These are phyloP conservation scores for Coniochaeta sp. DNA, from an alignment of 2,329 filamentous ascomycete genomes.

Conservation along the genomic window DNA sequence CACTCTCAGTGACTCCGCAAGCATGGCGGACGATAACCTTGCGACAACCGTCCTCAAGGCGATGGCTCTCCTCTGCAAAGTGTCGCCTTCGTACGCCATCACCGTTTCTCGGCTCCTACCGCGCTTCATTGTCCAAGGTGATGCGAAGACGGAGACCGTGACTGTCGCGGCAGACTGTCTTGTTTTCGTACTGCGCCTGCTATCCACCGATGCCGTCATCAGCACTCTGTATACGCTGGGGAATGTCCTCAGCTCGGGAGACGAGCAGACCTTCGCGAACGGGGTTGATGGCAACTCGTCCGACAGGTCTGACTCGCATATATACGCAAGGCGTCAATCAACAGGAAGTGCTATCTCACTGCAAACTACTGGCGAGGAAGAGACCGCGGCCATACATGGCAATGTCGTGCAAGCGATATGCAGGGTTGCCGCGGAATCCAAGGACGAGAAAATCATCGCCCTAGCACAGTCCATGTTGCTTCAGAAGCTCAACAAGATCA, in stretches of 20 bases:
- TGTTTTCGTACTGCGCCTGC: slow-evolving; percentile 69
- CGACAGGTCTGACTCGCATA: slow-evolving; percentile 30
- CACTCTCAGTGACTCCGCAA: slow-evolving; percentile 67
- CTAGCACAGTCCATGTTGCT: slow-evolving; percentile 90
- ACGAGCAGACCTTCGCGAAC: slow-evolving; percentile 45
- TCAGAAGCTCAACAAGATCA: slow-evolving; percentile 90
- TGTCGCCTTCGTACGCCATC: slow-evolving; percentile 66
- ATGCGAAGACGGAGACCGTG: slow-evolving; percentile 62
- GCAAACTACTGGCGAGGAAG: slow-evolving; percentile 67
- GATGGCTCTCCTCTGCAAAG: slow-evolving; percentile 72
- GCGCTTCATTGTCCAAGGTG: slow-evolving; percentile 80
- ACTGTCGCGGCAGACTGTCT: slow-evolving; percentile 76
- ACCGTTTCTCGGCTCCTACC: slow-evolving; percentile 73
- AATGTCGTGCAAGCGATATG: slow-evolving; percentile 96
- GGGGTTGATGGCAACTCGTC: slow-evolving; percentile 36
- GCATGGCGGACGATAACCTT: slow-evolving; percentile 74
- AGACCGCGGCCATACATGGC: slow-evolving; percentile 67
- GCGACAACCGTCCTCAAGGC: slow-evolving; percentile 73
- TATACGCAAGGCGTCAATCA: slow-evolving; percentile 50
- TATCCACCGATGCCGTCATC: slow-evolving; percentile 90
- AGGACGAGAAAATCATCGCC: slow-evolving; percentile 87
- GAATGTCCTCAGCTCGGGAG: slow-evolving; percentile 78
- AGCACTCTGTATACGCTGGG: slow-evolving; percentile 95
- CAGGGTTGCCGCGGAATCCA: slow-evolving; percentile 72
- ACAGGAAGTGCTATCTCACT: slow-evolving; percentile 76